phyloP scores from a whole-genome alignment of 768 basidiomycete genomes.

The Pisolithus sp. region DNA sequence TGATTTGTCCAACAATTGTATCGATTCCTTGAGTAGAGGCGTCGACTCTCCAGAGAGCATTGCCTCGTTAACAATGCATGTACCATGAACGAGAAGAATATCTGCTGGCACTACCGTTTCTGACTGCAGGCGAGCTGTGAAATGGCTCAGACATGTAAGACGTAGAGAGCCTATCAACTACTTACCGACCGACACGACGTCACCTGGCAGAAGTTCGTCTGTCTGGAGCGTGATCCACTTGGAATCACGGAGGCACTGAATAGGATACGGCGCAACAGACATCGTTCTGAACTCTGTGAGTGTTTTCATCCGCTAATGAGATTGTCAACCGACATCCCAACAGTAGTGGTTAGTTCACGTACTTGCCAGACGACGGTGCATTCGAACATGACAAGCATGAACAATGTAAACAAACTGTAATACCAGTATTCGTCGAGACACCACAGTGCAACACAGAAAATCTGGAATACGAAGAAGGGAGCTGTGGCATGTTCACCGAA shows the following conservation, averaged over 20 bases:
- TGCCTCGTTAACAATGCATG: conserved; percentile 96
- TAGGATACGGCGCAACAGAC: conserved; percentile 87
- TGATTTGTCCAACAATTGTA: conserved; percentile 69
- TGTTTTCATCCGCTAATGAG: conserved; percentile 76
- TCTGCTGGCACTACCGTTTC: conserved; percentile 94
- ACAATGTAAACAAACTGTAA: conserved; percentile 93
- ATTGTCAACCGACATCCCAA: background rate
- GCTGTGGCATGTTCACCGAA: conserved; percentile 96
- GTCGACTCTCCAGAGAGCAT: conserved; percentile 99
- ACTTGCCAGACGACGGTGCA: conserved; percentile 99
- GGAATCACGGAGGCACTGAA: conserved; percentile 72
- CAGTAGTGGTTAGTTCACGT: conserved; percentile 15
- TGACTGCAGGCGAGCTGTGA: conserved; percentile 53
- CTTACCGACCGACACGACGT: conserved; percentile 77
- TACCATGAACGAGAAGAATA: conserved; percentile 85
- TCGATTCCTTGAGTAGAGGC: conserved; percentile 91
- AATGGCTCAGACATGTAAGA: conserved; percentile 1
- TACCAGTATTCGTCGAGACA: conserved; percentile 99
- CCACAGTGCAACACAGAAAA: conserved; percentile 98
- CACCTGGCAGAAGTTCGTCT: conserved; percentile 86
- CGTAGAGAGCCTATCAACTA: conserved; percentile 14
- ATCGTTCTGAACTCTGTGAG: conserved; percentile 95
- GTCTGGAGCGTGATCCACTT: conserved; percentile 80
- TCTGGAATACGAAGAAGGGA: conserved; percentile 98
- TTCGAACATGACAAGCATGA: conserved; percentile 98